phyloP scores from a whole-genome alignment of 2,329 filamentous ascomycete species.

The Neonectria ditissima region DNA sequence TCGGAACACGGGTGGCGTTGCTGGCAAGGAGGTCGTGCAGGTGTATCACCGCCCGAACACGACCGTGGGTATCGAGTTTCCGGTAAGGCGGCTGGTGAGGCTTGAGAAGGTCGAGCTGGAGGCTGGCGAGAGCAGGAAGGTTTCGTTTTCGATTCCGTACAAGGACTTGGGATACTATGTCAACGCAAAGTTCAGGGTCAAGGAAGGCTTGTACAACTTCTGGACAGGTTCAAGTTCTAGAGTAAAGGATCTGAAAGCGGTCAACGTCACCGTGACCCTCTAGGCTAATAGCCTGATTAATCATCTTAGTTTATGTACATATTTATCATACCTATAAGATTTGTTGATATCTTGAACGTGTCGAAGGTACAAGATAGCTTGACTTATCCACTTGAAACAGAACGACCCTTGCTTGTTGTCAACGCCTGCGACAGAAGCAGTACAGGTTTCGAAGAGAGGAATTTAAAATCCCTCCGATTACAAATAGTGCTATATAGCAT shows the following conservation, averaged over 20 bases:
- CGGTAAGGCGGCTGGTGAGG: conserved; percentile 69
- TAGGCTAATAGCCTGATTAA: background rate
- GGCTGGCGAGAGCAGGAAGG: conserved; percentile 60
- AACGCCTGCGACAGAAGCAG: background rate
- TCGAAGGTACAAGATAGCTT: background rate
- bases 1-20: conserved; percentile 65
- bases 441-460: background rate
- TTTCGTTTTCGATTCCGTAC: conserved; percentile 48
- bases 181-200: conserved; percentile 39
- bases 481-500: background rate
- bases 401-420: background rate
- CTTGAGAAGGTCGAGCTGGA: conserved; percentile 70
- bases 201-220: conserved; percentile 45
- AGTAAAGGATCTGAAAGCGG: conserved; percentile 31
- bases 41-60: conserved; percentile 63
- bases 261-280: conserved; percentile 32
- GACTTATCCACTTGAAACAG: background rate
- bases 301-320: conserved; percentile 12
- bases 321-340: background rate
- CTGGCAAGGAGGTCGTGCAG: conserved; percentile 65
- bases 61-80: conserved; percentile 59
- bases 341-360: background rate
- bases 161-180: conserved; percentile 48
- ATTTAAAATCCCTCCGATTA: background rate
- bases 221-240: conserved; percentile 48